Evolutionary conservation across 345 rosid genomes (phyloP).

Genomic region (Psidium friedrichsthalianum): DNA sequence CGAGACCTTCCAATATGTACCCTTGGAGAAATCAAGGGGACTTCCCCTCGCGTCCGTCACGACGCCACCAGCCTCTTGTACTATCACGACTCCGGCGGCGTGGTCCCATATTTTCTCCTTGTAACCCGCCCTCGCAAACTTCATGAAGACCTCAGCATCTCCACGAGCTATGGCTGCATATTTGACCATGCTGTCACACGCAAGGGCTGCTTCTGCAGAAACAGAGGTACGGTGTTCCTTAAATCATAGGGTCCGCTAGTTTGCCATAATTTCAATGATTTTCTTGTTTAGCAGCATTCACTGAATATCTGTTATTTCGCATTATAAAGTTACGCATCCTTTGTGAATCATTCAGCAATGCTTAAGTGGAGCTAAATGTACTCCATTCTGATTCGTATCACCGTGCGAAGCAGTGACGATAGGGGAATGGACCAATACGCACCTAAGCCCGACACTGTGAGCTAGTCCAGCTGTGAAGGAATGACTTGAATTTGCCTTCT

Average conservation of each 20-base stretch:
- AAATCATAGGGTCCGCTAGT: neutral
- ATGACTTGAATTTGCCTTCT: conserved; percentile 77
- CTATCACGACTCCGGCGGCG: conserved; percentile 76
- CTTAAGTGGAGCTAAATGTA: neutral
- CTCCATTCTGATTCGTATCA: neutral
- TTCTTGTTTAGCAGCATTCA: neutral
- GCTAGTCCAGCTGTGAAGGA: conserved; percentile 73
- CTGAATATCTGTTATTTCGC: neutral
- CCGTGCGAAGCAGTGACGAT: neutral
- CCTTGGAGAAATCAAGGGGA: conserved; percentile 68
- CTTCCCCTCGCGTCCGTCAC: conserved; percentile 85
- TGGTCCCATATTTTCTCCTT: conserved; percentile 97
- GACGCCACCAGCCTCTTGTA: conserved; percentile 93
- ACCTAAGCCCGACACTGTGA: conserved; percentile 69
- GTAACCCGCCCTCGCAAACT: conserved; percentile 72
- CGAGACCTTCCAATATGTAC: conserved; percentile 75
- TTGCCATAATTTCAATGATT: neutral
- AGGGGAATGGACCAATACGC: neutral
- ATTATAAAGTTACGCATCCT: neutral
- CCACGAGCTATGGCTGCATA: conserved; percentile 93
- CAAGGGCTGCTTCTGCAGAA: conserved; percentile 50
- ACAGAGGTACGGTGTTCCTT: neutral
- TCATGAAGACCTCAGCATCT: conserved; percentile 86
- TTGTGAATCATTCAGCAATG: neutral
- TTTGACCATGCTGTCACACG: conserved; percentile 93